phyloP scores from a whole-genome alignment of 495 filamentous ascomycete species.

The Penicillium pancosmium region DNA sequence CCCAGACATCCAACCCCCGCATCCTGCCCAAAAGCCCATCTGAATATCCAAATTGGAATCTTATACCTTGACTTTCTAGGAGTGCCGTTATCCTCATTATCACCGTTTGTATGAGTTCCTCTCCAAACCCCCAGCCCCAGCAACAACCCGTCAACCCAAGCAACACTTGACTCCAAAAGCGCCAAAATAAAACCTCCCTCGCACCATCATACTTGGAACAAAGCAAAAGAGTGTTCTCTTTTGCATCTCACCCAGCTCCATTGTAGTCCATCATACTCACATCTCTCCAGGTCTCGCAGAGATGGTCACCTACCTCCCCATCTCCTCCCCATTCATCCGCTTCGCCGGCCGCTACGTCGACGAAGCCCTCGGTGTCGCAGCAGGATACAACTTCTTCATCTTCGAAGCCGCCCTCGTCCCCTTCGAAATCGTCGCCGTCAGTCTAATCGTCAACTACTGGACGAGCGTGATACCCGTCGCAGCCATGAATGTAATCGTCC shows the following conservation, averaged over 20 bases:
- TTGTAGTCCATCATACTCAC: slow-evolving; percentile 17
- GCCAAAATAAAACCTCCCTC: neutral
- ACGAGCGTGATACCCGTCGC: slow-evolving; percentile 46
- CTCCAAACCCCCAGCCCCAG: neutral
- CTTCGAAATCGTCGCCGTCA: slow-evolving; percentile 49
- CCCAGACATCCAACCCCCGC: slow-evolving; percentile 12
- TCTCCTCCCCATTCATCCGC: slow-evolving; percentile 80
- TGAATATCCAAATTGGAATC: slow-evolving; percentile 16
- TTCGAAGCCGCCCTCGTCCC: slow-evolving; percentile 52
- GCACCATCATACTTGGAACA: neutral
- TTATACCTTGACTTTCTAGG: slow-evolving; percentile 49
- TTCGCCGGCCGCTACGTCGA: slow-evolving; percentile 82
- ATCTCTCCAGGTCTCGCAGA: slow-evolving; percentile 63
- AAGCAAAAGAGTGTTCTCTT: no score
- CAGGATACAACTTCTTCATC: slow-evolving; percentile 74
- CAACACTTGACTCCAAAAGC: slow-evolving; percentile 1
- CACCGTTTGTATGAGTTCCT: slow-evolving; percentile 55
- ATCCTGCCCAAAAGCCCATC: neutral
- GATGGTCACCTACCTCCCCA: slow-evolving; percentile 81
- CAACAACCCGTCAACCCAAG: slow-evolving; percentile 6
- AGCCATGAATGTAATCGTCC: slow-evolving; percentile 46
- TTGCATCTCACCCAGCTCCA: neutral
- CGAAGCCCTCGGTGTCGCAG: slow-evolving; percentile 60
- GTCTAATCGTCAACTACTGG: slow-evolving; percentile 50
- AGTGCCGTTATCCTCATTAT: slow-evolving; percentile 70